Base-by-base conservation (phyloP, 768 basidiomycete genomes). In the Polyporus arcularius region DNA sequence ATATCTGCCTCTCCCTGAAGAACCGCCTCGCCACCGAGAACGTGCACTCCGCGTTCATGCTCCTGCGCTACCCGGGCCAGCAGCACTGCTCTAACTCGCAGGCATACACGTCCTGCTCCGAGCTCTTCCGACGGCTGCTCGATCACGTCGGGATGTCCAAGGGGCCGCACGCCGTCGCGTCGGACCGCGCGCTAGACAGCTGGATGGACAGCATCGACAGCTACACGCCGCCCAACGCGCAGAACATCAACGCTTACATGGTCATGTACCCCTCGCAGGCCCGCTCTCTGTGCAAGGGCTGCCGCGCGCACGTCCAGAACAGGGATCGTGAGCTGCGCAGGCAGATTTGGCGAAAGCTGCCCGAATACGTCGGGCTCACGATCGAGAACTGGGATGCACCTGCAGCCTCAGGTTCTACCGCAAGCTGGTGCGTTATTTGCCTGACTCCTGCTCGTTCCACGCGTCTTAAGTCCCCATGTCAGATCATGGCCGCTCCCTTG, bases 271-370 rank as follows among this genome's bases (percentile, higher is more conserved):
- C 7, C 16, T 42, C 16, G 41, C 9, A 16, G 41, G 9, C 48
- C 8, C 26, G 39, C n/a, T 21, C 15, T 1, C 11, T 45, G 26
- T 60, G 52, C 39, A 15, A 18, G 30, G n/a, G 18, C 12, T 60
- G 58, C 46, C 51, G 30, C n/a, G 12, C 31, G 16, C 9, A 45
- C 16, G 11, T 60, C 5, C 8, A 48, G 53, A 16, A 42, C 32
- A 21, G 32, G 38, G 58, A 60, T 3, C 5, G 32, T 21, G 52
- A 47, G 39, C 4, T 49, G 26, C 58, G 58, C 21, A 26, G 32
- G 38, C 28, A n/a, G 31, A 32, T 49, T 30, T 60, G 58, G 58
- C 32, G 40, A 18, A 48, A 54, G 46, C 47, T 60, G 45, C 58
- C 58, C 21, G 43, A 40, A 38, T 26, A 18, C 16, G 16, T 48